Evolutionary conservation across 1,284 basidiomycete species (phyloP).

Genomic region (Sanghuangporus baumii): DNA sequence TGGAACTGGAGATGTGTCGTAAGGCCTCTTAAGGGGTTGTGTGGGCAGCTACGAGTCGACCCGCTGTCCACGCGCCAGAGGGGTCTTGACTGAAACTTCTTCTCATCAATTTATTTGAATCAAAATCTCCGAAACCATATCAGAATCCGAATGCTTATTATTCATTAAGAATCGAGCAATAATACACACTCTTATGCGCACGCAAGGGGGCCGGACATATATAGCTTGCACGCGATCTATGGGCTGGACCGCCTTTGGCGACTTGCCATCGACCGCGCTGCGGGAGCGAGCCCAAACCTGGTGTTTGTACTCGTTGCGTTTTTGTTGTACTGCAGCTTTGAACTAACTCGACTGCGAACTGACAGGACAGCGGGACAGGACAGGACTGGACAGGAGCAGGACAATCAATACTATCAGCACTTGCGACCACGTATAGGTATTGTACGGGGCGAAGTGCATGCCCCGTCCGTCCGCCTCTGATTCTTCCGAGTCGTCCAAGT

Average conservation of each 20-base stretch:
- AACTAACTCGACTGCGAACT: neutral
- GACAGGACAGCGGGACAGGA: neutral
- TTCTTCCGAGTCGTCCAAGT: neutral
- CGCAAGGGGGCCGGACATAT: neutral
- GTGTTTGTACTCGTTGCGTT: neutral
- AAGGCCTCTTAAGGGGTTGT: neutral
- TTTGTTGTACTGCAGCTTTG: neutral
- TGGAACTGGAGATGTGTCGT: neutral
- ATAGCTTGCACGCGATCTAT: neutral
- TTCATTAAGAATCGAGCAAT: neutral
- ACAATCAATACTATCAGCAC: neutral
- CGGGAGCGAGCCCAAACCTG: neutral
- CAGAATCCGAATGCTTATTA: neutral
- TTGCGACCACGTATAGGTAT: neutral
- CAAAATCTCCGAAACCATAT: neutral
- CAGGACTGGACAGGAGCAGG: neutral
- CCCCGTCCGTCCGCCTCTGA: neutral
- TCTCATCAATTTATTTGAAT: neutral
- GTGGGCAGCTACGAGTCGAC: neutral
- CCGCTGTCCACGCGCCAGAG: constrained; percentile 2
- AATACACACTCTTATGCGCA: neutral
- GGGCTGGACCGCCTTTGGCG: constrained; percentile 3
- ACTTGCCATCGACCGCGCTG: neutral
- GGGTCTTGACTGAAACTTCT: neutral
- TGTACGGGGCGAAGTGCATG: neutral